Base-by-base conservation (phyloP, 2,329 filamentous ascomycete species). In the Davidsoniella australis region DNA sequence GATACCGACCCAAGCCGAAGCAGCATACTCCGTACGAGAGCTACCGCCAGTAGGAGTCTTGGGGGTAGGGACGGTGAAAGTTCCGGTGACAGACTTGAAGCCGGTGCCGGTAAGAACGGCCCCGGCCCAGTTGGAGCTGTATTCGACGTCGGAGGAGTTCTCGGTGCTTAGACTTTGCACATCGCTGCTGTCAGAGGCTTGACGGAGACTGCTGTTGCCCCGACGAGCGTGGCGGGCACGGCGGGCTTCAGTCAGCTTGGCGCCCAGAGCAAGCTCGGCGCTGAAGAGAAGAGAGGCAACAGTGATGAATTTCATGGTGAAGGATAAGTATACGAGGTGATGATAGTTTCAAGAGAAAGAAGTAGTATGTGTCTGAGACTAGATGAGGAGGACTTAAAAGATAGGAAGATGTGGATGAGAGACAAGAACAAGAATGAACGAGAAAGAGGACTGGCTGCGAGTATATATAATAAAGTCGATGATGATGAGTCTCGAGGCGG, bases 1-100 rank as follows among this genome's bases (percentile, higher is more conserved):
- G 45, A 70, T 70, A 12, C 68, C 68, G 9, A 70, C 67, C 68
- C 68, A 70, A 8, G 64, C 65, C 7, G 66, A 56, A 54, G 53
- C 24, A 58, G 59, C 9, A 54, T 61, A 50, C 48, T 45, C 20
- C 5, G 42, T 46, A 17, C 38, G 5, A 2, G n/a, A 5, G 5
- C 12, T 16, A 9, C 42, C 48, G 16, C 42, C 42, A 12, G 42
- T 12, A 5, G 48, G 48, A n/a, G 36, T 10, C 5, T 18, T 17
- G 26, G 38, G 42, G 6, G 42, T 36, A 24, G 59, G 60, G 3
- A 62, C 58, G 6, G 53, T 59, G 48, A 62, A 57, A 46, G 59
- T 61, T 8, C 59, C 60, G 24, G 55, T 54, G 9, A 61, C 58
- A 14, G 56, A 53, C 53, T 53, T 59, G 54, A 56, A 59, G 17